Evolutionary conservation across 2,329 filamentous ascomycete genomes (phyloP), one percentile per base, ranked within the genome.

Genomic region (Neonectria faginata): DNA sequence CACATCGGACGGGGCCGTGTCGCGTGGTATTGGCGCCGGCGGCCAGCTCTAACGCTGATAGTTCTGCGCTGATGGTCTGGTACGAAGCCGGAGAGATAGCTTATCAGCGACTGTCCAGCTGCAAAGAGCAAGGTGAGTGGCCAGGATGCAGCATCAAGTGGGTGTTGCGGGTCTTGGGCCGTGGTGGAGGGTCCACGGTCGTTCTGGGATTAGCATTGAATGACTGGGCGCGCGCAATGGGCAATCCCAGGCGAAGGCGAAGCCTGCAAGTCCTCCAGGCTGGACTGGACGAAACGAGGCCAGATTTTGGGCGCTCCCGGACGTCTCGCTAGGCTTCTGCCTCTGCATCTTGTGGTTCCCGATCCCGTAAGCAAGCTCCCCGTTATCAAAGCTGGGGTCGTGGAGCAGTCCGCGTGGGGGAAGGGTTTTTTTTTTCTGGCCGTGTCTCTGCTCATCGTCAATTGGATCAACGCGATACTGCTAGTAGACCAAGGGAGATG

Each of bases 71-170:
- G 62, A 58, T 62, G 39, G 55, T 51, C 54, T 71, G 65, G 62
- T 66, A 61, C 60, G 48, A 58, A 16, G 42, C 27, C 31, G 59
- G 45, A 56, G 48, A 74, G 72, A 73, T 73, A 73, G 70, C 72
- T 74, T 74, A 74, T 74, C 72, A 73, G 69, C 41, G 52, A 47
- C 58, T 58, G 39, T 56, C 58, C 41, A 70, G 61, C 59, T 50
- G 51, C 33, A 54, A 20, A 22, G 50, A 51, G 60, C 41, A 68
- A 63, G 63, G 50, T 66, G 65, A 74, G 60, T 70, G 63, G 70
- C 29, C 51, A 48, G 33, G 50, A 59, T 53, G 25, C 53, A 67
- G 52, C 27, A 20, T 45, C 51, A 51, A 59, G 66, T 66, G 68
- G 67, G 57, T 57, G 60, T 63, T 68, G 70, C 67, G 71, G 71